Conservation (phyloP, 768 basidiomycete species). For the Galerina sulciceps region DNA sequence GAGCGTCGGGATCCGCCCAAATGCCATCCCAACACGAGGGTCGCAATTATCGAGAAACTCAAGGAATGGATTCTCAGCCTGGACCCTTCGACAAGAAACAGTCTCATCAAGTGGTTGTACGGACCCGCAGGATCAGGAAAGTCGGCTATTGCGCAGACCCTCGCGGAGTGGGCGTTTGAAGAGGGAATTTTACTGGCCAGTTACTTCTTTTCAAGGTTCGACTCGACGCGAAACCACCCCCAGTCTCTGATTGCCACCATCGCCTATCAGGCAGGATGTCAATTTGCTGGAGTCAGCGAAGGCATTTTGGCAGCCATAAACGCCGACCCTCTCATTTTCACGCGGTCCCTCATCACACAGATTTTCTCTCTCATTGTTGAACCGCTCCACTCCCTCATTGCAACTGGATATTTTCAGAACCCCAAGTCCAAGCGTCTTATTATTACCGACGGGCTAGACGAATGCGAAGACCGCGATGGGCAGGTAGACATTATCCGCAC, state of each 20-base stretch:
- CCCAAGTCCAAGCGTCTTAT: neutral
- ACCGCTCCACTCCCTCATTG: neutral
- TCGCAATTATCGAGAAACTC: conserved; percentile 9
- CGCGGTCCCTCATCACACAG: neutral
- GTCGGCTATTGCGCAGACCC: conserved; percentile 6
- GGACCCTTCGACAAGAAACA: neutral
- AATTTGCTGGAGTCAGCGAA: neutral
- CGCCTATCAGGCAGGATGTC: neutral
- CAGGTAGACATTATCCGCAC: conserved; percentile 1
- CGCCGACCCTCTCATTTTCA: neutral
- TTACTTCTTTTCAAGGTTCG: conserved; percentile 11
- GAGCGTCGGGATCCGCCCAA: conserved; percentile 5
- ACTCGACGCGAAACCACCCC: neutral
- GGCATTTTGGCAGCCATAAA: neutral
- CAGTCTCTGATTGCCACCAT: neutral
- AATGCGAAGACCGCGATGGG: neutral
- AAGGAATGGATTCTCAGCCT: neutral
- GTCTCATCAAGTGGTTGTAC: conserved; percentile 4
- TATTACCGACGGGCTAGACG: conserved; percentile 17
- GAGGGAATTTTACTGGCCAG: conserved; percentile 4
- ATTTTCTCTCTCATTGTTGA: neutral
- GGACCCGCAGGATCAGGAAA: conserved; percentile 15
- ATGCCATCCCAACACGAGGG: conserved; percentile 7
- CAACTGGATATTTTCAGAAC: neutral
- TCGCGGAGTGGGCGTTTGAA: conserved; percentile 5